Percentiles rank a stretch among this genome's conserved stretches.
phyloP scores from a whole-genome alignment of 176 grass and related monocot genomes.

The Zea luxurians region DNA sequence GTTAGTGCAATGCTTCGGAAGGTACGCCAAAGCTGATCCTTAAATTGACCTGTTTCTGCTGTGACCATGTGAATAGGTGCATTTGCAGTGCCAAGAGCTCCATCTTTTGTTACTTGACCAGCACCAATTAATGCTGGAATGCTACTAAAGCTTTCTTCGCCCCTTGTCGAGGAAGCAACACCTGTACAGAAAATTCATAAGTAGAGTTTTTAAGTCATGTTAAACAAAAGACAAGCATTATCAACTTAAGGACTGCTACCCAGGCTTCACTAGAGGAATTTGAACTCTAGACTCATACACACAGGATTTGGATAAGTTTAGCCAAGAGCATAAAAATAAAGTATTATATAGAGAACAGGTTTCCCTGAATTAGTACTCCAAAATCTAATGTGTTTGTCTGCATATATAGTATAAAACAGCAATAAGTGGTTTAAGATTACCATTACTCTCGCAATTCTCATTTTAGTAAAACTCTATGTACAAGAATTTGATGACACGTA shows the following conservation, averaged over 20 bases:
- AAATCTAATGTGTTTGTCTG: not conserved
- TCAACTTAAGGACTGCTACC: not conserved
- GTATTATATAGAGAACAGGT: not conserved
- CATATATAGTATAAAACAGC: not conserved
- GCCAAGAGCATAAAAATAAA: not conserved
- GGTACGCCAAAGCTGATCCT: constrained; percentile 93
- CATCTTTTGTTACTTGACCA: constrained; percentile 68
- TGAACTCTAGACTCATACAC: constrained; percentile 17
- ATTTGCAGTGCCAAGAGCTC: constrained; percentile 78
- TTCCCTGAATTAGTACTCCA: constrained; percentile 3
- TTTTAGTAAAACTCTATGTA: not conserved
- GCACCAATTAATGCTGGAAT: constrained; percentile 61
- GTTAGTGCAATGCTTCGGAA: constrained; percentile 89
- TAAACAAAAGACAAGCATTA: constrained; percentile 5
- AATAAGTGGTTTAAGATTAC: constrained; percentile 3
- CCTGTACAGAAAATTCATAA: constrained; percentile 51
- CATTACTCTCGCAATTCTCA: constrained; percentile 3
- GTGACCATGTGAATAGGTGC: constrained; percentile 99
- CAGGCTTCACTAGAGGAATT: not conserved
- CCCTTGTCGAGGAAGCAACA: constrained; percentile 50
- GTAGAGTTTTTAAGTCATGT: not conserved
- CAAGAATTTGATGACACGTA: constrained; percentile 4
- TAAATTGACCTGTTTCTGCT: constrained; percentile 95
- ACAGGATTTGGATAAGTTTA: not conserved
- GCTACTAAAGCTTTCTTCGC: constrained; percentile 56